phyloP scores from a whole-genome alignment of 78 protist species.

The Chrysochromulina tobinii region DNA sequence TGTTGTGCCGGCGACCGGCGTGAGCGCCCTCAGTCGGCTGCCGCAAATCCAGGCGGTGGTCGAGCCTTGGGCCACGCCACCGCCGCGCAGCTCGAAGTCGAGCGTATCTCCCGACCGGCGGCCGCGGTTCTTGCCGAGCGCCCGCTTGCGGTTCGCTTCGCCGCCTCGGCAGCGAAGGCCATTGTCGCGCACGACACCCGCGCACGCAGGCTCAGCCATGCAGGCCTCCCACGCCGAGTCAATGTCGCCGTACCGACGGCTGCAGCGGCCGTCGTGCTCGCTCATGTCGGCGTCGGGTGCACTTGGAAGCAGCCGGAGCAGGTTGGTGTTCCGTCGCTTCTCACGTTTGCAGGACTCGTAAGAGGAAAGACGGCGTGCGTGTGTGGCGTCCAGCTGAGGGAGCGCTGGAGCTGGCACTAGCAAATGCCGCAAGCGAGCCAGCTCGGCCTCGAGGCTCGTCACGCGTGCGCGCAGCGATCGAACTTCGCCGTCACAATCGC shows the following conservation, averaged over 20 bases:
- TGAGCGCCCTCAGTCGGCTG: neutral
- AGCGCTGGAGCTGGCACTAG: too few relatives aligned
- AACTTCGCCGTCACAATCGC: too few relatives aligned
- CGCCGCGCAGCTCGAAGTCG: neutral
- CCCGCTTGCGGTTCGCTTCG: too few relatives aligned
- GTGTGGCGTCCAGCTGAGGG: too few relatives aligned
- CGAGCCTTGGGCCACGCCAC: neutral
- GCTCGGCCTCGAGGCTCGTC: too few relatives aligned
- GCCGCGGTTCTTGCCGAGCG: neutral
- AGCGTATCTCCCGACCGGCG: neutral
- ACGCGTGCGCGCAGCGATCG: too few relatives aligned
- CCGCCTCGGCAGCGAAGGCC: neutral
- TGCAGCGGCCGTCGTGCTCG: neutral
- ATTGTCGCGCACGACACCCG: neutral
- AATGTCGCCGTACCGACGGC: neutral
- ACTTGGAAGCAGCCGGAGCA: neutral
- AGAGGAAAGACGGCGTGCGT: too few relatives aligned
- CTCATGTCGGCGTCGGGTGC: neutral
- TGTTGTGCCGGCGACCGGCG: neutral
- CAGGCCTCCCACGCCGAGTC: neutral
- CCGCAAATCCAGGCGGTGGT: neutral
- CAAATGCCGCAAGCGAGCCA: too few relatives aligned
- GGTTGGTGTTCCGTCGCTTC: neutral
- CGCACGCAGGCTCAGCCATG: neutral
- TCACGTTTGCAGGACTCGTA: neutral